Evolutionary conservation across 306 rosid species (phyloP), one percentile per base, ranked within the genome.

Genomic region (Corylus heterophylla): DNA sequence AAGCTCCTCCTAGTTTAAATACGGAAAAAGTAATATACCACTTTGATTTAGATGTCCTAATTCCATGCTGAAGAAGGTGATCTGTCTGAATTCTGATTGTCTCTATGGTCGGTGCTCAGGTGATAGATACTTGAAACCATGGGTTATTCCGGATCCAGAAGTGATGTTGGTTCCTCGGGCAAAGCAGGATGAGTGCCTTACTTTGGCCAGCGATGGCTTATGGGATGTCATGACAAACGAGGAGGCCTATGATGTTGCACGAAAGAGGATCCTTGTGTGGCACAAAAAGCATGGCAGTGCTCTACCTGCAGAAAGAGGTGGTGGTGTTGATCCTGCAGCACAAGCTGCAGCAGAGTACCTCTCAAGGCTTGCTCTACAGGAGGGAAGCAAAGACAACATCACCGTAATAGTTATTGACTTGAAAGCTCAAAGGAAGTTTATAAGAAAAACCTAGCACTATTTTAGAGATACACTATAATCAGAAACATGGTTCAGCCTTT

Each of bases 201-300:
- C 91, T 79, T 75, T 93, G 74, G 97, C 96, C 68, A 91, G 91
- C 5, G 97, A 90, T 29, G 97, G 97, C 18, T 79, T 93, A 61
- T 93, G 97, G 97, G 97, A 93, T 86, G 93, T 91, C 17, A 80
- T 93, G 74, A 91, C 92, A 56, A 89, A 91, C 59, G 92, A 93
- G 81, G 97, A 89, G 81, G 97, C 88, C n/a, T 93, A 96, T 22
- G 93, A 91, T 18, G 64, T 87, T 74, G 97, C 97, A 2, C 85
- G 91, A 79, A 91, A 78, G 83, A 56, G 96, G 69, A 89, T 93
- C 83, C 96, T 93, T 67, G 71, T 88, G 66, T 93, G 97, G 97
- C 96, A 93, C 79, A 91, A 87, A 66, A 93, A 89, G 72, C 58
- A 84, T 44, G 89, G 93, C 18, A 71, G 83, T 61, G 73, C 78